These are phyloP conservation scores for Aspergillus ibericus DNA, from an alignment of 2,329 filamentous ascomycete genomes.

Conservation along the genomic window DNA sequence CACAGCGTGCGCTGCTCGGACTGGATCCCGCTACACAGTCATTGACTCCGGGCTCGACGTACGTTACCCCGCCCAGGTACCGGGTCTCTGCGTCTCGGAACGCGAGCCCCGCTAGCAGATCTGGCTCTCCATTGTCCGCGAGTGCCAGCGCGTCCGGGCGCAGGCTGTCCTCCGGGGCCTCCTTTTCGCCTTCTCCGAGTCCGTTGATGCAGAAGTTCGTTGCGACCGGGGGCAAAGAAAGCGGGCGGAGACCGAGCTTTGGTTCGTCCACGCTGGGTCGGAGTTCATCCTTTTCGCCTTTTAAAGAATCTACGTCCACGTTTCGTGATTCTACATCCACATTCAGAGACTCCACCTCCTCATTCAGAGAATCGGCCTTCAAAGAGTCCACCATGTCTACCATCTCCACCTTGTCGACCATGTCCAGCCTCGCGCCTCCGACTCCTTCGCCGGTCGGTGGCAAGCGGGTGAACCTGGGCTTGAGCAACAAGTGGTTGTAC, in stretches of 20 bases:
- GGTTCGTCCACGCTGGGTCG: conserved; percentile 47
- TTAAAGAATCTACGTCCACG: conserved; percentile 28
- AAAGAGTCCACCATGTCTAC: background rate
- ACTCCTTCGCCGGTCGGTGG: conserved; percentile 67
- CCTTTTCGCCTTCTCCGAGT: conserved; percentile 56
- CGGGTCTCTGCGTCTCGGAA: conserved; percentile 65
- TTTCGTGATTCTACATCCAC: conserved; percentile 15
- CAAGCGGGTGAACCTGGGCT: conserved; percentile 70
- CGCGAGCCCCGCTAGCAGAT: conserved; percentile 40
- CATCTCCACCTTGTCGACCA: conserved; percentile 7
- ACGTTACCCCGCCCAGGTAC: conserved; percentile 85
- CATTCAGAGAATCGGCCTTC: background rate
- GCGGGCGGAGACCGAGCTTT: conserved; percentile 54
- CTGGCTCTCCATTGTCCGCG: conserved; percentile 40
- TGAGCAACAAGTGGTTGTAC: conserved; percentile 96
- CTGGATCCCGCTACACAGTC: conserved; percentile 69
- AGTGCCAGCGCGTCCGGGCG: conserved; percentile 38
- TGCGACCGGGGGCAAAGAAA: conserved; percentile 41
- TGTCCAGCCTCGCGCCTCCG: conserved; percentile 55
- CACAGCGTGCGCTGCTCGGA: conserved; percentile 80
- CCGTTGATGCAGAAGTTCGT: conserved; percentile 70
- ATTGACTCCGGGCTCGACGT: conserved; percentile 66
- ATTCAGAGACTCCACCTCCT: background rate
- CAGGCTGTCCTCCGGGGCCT: conserved; percentile 45
- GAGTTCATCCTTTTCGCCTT: conserved; percentile 35